Percentiles rank a stretch among this genome's conserved stretches.
Evolutionary conservation across 345 rosid genomes (phyloP).

Genomic region (Cardamine resedifolia): DNA sequence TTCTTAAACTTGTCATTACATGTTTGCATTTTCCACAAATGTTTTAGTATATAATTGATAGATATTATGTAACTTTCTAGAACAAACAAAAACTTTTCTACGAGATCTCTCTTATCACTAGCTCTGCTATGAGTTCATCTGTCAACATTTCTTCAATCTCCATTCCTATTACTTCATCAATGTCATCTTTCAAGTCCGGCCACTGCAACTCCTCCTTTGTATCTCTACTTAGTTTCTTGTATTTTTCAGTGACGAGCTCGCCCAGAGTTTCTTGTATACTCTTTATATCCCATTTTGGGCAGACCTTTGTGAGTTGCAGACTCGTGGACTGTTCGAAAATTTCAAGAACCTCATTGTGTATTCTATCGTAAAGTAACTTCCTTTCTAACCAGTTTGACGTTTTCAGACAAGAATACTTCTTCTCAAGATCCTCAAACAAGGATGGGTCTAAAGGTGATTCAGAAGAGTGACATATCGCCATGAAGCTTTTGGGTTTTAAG

Average conservation of each 20-base stretch:
- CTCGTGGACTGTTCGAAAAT: background rate
- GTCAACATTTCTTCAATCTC: conserved; percentile 59
- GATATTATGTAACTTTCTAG: conserved; percentile 28
- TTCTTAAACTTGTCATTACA: background rate
- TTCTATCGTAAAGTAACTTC: background rate
- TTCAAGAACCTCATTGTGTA: background rate
- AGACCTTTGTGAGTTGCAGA: background rate
- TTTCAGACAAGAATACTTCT: background rate
- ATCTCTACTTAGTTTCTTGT: conserved; percentile 39
- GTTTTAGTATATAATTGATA: conserved; percentile 15
- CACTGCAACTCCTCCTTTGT: conserved; percentile 46
- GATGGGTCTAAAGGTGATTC: background rate
- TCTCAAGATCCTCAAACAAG: background rate
- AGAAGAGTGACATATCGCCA: background rate
- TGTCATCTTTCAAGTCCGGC: conserved; percentile 48
- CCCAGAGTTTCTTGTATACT: conserved; percentile 37
- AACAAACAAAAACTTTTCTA: background rate
- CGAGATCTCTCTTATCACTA: background rate
- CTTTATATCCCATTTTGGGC: background rate
- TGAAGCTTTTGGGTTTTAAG: background rate
- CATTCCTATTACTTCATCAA: conserved; percentile 58
- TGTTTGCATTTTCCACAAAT: background rate
- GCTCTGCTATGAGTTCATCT: conserved; percentile 48
- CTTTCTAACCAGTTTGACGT: background rate
- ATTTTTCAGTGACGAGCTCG: conserved; percentile 35